A percentile compares a stretch with the other conserved stretches of the same genome.
Conservation (phyloP, 169 alveolate species). For the Neospora caninum region DNA sequence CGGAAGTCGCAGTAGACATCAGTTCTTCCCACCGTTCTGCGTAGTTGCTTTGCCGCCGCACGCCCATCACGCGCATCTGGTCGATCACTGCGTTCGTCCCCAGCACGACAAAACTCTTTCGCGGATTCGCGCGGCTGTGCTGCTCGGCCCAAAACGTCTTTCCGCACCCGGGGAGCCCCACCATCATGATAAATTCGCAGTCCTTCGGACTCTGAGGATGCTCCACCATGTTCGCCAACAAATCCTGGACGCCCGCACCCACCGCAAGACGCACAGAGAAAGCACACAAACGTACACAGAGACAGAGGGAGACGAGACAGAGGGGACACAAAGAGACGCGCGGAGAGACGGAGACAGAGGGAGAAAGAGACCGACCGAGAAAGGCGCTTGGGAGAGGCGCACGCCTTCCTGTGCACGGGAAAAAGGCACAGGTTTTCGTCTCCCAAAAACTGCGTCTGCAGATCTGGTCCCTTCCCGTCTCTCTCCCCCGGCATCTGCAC, state of each 20-base stretch:
- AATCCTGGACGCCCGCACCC: neutral
- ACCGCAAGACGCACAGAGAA: neutral
- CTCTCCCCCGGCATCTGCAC: neutral
- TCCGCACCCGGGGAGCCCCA: constrained; percentile 63
- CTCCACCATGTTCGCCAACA: constrained; percentile 53
- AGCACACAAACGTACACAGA: neutral
- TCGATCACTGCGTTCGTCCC: constrained; percentile 63
- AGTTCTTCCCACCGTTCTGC: constrained; percentile 60
- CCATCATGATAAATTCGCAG: constrained; percentile 60
- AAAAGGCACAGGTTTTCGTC: too few species aligned
- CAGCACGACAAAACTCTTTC: constrained; percentile 46
- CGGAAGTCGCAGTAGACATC: constrained; percentile 59
- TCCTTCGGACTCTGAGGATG: constrained; percentile 51
- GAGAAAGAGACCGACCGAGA: too few species aligned
- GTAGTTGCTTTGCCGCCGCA: constrained; percentile 45
- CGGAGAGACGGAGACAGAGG: too few species aligned
- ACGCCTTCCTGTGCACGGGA: too few species aligned
- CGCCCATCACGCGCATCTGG: constrained; percentile 63
- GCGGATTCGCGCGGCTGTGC: constrained; percentile 38
- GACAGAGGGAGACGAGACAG: neutral
- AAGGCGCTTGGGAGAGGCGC: too few species aligned
- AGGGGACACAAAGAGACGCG: neutral
- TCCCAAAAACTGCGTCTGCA: too few species aligned
- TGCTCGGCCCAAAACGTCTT: constrained; percentile 62
- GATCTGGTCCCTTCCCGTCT: too few species aligned